phyloP scores from a whole-genome alignment of 179 eudicot genomes.

The Silene coronaria region DNA sequence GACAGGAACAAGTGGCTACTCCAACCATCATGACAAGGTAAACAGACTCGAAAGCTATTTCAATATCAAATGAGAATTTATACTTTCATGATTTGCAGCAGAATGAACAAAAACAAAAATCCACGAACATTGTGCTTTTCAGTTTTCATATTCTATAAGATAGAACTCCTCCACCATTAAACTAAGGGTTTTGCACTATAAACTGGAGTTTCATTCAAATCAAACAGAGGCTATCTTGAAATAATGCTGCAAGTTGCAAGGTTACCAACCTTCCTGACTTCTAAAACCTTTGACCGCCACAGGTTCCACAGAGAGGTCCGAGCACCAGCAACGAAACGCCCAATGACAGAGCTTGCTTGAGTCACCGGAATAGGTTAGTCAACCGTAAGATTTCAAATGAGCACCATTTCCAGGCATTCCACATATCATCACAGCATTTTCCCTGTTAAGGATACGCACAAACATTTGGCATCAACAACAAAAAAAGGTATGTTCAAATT shows the following conservation, averaged over 20 bases:
- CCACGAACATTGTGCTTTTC: too few relatives aligned
- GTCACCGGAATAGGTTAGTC: conserved; percentile 16
- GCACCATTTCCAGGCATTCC: conserved; percentile 14
- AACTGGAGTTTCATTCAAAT: conserved; percentile 21
- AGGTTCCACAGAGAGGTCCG: background rate
- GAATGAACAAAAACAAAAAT: too few relatives aligned
- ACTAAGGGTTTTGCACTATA: background rate
- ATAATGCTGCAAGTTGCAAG: conserved; percentile 11
- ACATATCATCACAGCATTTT: background rate
- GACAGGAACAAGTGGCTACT: too few relatives aligned
- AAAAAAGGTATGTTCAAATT: background rate
- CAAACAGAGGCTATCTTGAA: conserved; percentile 17
- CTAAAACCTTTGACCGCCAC: conserved; percentile 1
- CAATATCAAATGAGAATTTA: too few relatives aligned
- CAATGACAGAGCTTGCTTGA: background rate
- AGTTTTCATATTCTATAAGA: background rate
- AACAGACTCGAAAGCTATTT: too few relatives aligned
- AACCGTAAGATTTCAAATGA: conserved; percentile 7
- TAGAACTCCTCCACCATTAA: background rate
- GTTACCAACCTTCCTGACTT: background rate
- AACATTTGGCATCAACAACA: background rate
- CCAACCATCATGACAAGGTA: too few relatives aligned
- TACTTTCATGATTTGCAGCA: too few relatives aligned
- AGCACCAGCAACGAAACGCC: conserved; percentile 1
- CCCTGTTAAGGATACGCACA: background rate